These are phyloP conservation scores for Skeletonema potamos DNA, from an alignment of 108 stramenopile genomes.

Conservation along the genomic window DNA sequence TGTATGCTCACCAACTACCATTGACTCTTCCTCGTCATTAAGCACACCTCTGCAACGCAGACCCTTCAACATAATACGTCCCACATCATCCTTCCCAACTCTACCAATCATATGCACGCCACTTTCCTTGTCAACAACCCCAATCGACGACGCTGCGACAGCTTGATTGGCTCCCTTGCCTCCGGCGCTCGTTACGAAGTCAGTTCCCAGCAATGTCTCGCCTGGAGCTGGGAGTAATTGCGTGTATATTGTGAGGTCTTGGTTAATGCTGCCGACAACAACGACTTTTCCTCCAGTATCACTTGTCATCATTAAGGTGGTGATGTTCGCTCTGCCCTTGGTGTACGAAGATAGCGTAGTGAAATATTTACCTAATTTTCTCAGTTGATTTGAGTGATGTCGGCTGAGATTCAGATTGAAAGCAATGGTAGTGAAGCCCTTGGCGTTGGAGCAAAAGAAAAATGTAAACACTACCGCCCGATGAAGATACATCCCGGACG, in stretches of 20 bases:
- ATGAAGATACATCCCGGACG: not conserved
- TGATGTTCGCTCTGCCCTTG: too few species aligned
- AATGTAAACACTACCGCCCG: not conserved
- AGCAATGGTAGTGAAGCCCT: not conserved
- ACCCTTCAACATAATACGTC: constrained; percentile 52
- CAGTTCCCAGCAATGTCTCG: constrained; percentile 81
- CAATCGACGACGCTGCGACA: constrained; percentile 77
- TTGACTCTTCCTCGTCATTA: not conserved
- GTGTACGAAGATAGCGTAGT: too few species aligned
- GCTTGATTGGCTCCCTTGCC: constrained; percentile 96
- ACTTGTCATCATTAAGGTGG: not conserved
- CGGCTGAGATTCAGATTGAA: not conserved
- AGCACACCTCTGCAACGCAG: constrained; percentile 14
- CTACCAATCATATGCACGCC: constrained; percentile 79
- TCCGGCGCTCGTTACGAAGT: constrained; percentile 73
- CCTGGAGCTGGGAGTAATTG: constrained; percentile 61
- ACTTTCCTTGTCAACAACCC: constrained; percentile 24
- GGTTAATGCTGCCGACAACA: constrained; percentile 81
- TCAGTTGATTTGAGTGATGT: too few species aligned
- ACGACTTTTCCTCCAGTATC: constrained; percentile 45
- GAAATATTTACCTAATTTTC: too few species aligned
- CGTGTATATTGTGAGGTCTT: constrained; percentile 72
- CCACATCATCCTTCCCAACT: constrained; percentile 78
- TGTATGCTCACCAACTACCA: constrained; percentile 37
- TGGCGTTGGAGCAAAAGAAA: not conserved